Base-by-base conservation (phyloP, 176 grass and related monocot genomes). In the Hsuehochloa calcarea region DNA sequence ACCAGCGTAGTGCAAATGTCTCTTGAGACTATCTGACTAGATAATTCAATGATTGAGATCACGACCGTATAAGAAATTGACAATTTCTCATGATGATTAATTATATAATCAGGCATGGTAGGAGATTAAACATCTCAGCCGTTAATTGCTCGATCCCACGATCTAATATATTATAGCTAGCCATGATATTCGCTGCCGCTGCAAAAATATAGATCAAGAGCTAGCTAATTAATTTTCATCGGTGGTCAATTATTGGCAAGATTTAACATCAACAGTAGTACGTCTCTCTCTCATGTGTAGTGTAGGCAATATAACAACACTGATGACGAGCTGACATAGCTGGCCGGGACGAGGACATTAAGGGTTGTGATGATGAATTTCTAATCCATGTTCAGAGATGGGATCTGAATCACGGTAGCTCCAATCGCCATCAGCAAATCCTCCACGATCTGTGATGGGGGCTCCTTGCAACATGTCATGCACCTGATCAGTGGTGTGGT, bases 371-470 rank as follows among this genome's bases (percentile, higher is more conserved):
- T 31, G 10, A 66, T 51, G 12, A 65, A 27, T 52, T 40, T 75
- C 13, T 54, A 58, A 45, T 77, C 35, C 63, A 58, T 77, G 47
- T 43, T 34, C 46, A 47, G 12, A 31, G 8, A n/a, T 77, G 73
- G 49, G 47, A 58, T 68, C 62, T 77, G 72, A 69, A 85, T 78
- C 74, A 78, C 12, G 55, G 19, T 11, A 1, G 46, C 23, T 26
- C 52, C 84, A 27, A 37, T 85, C 74, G 35, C 13, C 73, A 50
- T 85, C 74, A 37, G 13, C 25, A 85, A 78, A 78, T 78, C 84
- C 74, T 61, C 13, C 74, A 26, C 38, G 15, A 85, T 85, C 84
- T 70, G 2, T 50, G 74, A 22, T 55, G 50, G 50, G 16, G 5
- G 50, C 50, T 54, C 17, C 51, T 20, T 20, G 39, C 31, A 34